Conservation (phyloP, 1,139 yeast species). For the Dujonia santamariae region DNA sequence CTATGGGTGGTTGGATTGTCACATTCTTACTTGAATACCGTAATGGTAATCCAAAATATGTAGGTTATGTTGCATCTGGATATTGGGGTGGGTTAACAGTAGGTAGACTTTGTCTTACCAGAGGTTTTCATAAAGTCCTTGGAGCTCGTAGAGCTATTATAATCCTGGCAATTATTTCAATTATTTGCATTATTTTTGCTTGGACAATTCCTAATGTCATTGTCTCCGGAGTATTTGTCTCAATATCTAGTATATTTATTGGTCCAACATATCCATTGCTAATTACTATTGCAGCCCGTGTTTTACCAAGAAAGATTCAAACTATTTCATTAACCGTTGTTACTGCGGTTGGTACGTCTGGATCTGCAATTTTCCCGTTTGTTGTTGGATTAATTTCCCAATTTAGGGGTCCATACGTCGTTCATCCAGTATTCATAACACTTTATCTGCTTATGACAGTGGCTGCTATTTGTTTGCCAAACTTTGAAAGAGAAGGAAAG, state of each 20-base stretch:
- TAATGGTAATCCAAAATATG: conserved; percentile 38
- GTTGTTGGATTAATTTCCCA: conserved; percentile 54
- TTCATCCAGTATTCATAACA: conserved; percentile 49
- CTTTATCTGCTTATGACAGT: conserved; percentile 34
- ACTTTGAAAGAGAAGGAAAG: conserved; percentile 19
- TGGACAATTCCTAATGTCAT: conserved; percentile 45
- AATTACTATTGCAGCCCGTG: conserved; percentile 43
- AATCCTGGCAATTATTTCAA: conserved; percentile 28
- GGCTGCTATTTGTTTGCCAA: conserved; percentile 49
- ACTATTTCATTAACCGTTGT: conserved; percentile 51
- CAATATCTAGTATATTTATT: conserved; percentile 46
- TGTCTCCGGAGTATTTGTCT: conserved; percentile 43
- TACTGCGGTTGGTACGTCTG: conserved; percentile 60
- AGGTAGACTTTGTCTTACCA: conserved; percentile 52
- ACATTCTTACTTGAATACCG: conserved; percentile 59
- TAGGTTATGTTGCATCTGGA: conserved; percentile 68
- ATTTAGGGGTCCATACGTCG: conserved; percentile 49
- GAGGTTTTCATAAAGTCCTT: conserved; percentile 33
- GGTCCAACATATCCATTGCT: conserved; percentile 59
- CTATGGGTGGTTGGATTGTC: conserved; percentile 71
- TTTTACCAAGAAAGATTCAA: conserved; percentile 54
- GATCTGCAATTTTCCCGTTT: conserved; percentile 60
- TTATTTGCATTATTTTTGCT: conserved; percentile 36
- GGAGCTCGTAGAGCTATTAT: conserved; percentile 52
- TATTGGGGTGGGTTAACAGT: conserved; percentile 70